Evolutionary conservation across 2,329 filamentous ascomycete genomes (phyloP).

Genomic region (Paracorniculantispora psalliotae): DNA sequence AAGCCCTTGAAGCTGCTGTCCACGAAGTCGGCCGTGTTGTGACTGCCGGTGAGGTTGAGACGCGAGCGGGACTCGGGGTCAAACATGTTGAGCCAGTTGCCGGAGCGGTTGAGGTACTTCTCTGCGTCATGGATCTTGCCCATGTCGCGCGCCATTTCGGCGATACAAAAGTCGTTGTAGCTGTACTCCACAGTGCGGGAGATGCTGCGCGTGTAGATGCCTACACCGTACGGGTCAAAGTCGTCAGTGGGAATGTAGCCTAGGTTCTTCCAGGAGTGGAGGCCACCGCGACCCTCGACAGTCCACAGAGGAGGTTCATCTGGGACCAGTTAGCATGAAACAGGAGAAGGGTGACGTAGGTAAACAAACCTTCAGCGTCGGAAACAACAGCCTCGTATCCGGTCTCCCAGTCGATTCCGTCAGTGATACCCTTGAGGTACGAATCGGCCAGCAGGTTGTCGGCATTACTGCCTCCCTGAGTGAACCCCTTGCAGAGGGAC

Average conservation of each 20-base stretch:
- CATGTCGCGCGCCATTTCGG: conserved; percentile 54
- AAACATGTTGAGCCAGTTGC: conserved; percentile 68
- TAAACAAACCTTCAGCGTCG: conserved; percentile 58
- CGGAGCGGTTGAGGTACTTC: conserved; percentile 57
- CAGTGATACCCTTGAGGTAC: conserved; percentile 62
- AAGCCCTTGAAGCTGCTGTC: conserved; percentile 60
- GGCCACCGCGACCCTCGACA: conserved; percentile 65
- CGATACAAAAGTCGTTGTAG: conserved; percentile 72
- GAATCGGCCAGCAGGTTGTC: conserved; percentile 67
- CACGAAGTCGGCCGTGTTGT: conserved; percentile 22
- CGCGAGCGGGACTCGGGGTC: conserved; percentile 29
- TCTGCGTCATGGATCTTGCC: conserved; percentile 46
- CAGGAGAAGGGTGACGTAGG: conserved; percentile 45
- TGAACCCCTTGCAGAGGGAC: conserved; percentile 70
- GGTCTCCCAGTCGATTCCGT: conserved; percentile 62
- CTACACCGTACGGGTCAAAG: conserved; percentile 57
- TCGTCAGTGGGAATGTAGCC: conserved; percentile 70
- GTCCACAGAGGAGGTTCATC: conserved; percentile 57
- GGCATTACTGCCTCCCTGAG: conserved; percentile 72
- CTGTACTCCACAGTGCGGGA: conserved; percentile 75
- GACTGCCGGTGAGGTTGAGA: conserved; percentile 35
- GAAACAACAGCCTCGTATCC: conserved; percentile 70
- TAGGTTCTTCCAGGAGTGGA: conserved; percentile 64
- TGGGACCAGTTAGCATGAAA: neutral
- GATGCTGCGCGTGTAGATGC: conserved; percentile 63